phyloP scores from a whole-genome alignment of 2,329 filamentous ascomycete genomes.

The Colletotrichum sp. region DNA sequence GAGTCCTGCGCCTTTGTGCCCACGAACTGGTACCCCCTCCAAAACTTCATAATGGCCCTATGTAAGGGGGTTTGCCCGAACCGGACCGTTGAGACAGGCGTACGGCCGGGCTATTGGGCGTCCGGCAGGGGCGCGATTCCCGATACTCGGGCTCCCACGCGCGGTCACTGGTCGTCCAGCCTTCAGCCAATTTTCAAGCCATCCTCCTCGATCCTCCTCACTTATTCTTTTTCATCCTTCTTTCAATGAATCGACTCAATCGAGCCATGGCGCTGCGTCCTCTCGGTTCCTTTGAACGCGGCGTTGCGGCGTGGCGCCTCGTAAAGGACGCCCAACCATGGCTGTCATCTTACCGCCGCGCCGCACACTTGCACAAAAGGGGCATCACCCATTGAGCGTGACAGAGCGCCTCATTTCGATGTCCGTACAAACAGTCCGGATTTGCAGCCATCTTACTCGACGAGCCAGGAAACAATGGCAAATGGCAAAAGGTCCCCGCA shows the following conservation, averaged over 20 bases:
- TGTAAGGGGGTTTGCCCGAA: background rate
- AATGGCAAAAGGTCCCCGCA: background rate
- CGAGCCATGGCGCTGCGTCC: background rate
- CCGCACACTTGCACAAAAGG: background rate
- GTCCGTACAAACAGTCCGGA: background rate
- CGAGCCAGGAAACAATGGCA: background rate
- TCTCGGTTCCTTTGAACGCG: background rate
- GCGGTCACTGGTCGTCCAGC: background rate
- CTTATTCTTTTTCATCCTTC: background rate
- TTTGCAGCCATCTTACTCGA: background rate
- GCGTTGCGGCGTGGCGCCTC: background rate
- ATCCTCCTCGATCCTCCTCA: background rate
- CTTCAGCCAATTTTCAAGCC: background rate
- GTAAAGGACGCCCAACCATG: background rate
- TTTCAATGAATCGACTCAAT: background rate
- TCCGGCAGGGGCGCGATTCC: slow-evolving; percentile 2
- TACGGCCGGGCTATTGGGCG: background rate
- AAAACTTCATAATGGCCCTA: background rate
- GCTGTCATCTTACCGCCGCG: background rate
- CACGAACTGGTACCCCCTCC: background rate
- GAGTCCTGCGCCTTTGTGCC: background rate
- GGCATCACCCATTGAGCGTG: background rate
- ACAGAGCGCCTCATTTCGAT: background rate
- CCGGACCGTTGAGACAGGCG: background rate
- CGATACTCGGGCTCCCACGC: background rate